phyloP scores from a whole-genome alignment of 78 protist species.

The Cavenderia fasciculata region DNA sequence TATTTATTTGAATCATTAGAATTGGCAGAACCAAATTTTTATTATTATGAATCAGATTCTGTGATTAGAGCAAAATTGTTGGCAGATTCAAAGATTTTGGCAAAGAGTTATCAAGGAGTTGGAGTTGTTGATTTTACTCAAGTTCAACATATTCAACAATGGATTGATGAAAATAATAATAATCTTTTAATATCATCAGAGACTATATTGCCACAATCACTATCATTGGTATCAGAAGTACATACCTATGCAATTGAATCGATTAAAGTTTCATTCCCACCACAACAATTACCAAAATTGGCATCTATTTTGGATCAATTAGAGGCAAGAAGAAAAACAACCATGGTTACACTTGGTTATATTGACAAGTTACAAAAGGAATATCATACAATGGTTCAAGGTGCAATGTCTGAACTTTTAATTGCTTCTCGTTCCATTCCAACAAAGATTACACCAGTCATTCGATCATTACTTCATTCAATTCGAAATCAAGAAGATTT shows the following conservation, averaged over 20 bases:
- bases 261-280: neutral
- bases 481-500: slow-evolving; percentile 46
- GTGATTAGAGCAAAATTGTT: slow-evolving; percentile 26
- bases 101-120: slow-evolving; percentile 24
- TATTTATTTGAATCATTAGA: neutral
- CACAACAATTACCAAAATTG: no score
- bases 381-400: slow-evolving; percentile 21
- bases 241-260: slow-evolving; percentile 17
- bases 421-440: slow-evolving; percentile 47
- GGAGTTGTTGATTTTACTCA: slow-evolving; percentile 50
- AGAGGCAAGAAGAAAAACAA: slow-evolving; percentile 38
- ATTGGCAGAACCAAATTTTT: neutral
- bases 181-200: neutral
- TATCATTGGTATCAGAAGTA: slow-evolving; percentile 22
- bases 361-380: slow-evolving; percentile 59
- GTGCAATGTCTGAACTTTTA: neutral
- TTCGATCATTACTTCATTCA: slow-evolving; percentile 26
- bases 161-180: neutral
- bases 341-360: slow-evolving; percentile 32
- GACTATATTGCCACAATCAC: neutral
- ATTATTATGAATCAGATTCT: slow-evolving; percentile 24
- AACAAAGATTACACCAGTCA: slow-evolving; percentile 15
- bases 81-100: slow-evolving; percentile 6
- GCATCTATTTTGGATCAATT: slow-evolving; percentile 18
- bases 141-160: neutral